Conservation (phyloP, 495 filamentous ascomycete species). For the Daldinia decipiens region DNA sequence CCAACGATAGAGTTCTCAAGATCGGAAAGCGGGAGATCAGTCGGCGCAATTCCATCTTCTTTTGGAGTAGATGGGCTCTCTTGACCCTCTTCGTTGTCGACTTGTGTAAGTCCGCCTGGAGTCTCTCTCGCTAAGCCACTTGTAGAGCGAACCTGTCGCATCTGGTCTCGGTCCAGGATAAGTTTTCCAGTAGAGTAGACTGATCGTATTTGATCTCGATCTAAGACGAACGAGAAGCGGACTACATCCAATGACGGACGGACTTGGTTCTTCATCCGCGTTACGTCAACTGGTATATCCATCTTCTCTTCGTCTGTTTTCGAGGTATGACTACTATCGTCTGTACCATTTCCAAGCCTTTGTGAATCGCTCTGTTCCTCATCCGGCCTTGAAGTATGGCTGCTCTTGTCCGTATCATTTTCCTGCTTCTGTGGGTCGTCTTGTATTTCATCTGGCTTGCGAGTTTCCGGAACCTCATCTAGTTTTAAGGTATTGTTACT, state of each 20-base stretch:
- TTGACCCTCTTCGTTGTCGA: constrained; percentile 15
- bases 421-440: neutral
- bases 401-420: constrained; percentile 17
- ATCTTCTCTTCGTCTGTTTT: constrained; percentile 30
- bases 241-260: constrained; percentile 32
- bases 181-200: constrained; percentile 37
- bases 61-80: constrained; percentile 22
- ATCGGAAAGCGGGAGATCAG: constrained; percentile 54
- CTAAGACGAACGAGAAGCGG: constrained; percentile 34
- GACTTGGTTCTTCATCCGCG: constrained; percentile 7
- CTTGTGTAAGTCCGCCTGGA: neutral
- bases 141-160: constrained; percentile 32
- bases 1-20: constrained; percentile 61
- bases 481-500: neutral
- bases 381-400: constrained; percentile 7
- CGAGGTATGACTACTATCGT: constrained; percentile 23
- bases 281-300: constrained; percentile 4
- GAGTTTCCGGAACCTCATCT: neutral
- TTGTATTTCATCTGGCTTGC: constrained; percentile 3
- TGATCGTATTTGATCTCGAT: constrained; percentile 38
- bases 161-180: constrained; percentile 32
- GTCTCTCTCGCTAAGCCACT: constrained; percentile 25
- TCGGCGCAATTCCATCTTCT: constrained; percentile 37
- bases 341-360: constrained; percentile 11
- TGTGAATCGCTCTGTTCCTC: neutral